A percentile compares a stretch with the other conserved stretches of the same genome.
Evolutionary conservation across 2,329 filamentous ascomycete genomes (phyloP).

Genomic region (Botrytis galanthina): DNA sequence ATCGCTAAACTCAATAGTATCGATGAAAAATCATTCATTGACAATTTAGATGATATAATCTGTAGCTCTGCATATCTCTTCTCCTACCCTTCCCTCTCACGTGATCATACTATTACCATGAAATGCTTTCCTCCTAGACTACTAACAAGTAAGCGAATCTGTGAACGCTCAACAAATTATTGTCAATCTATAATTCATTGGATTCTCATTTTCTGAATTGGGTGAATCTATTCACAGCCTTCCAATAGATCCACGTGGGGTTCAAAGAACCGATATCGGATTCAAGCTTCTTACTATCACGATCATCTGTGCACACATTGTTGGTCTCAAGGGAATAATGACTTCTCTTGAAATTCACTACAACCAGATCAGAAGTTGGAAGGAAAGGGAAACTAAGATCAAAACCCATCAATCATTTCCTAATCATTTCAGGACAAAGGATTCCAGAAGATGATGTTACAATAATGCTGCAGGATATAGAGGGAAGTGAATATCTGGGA

Average conservation of each 20-base stretch:
- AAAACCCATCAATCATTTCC: not conserved
- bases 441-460: accelerated
- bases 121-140: not conserved
- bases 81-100: not conserved
- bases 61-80: not conserved
- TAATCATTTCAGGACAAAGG: accelerated
- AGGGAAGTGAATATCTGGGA: not conserved
- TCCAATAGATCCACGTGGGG: not conserved
- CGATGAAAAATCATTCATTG: accelerated
- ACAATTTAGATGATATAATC: accelerated
- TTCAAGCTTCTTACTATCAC: not conserved
- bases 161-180: not conserved
- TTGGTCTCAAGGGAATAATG: not conserved
- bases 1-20: not conserved
- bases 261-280: not conserved
- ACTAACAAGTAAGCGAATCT: not conserved
- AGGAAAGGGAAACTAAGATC: not conserved
- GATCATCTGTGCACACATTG: not conserved
- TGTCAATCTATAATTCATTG: not conserved
- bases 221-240: not conserved
- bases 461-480: not conserved
- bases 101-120: not conserved
- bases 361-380: not conserved
- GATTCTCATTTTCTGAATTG: accelerated
- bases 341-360: not conserved